A percentile compares a stretch with the other conserved stretches of the same genome.
These are phyloP conservation scores for Trifolium repens DNA, from an alignment of 306 rosid genomes.

Conservation along the genomic window DNA sequence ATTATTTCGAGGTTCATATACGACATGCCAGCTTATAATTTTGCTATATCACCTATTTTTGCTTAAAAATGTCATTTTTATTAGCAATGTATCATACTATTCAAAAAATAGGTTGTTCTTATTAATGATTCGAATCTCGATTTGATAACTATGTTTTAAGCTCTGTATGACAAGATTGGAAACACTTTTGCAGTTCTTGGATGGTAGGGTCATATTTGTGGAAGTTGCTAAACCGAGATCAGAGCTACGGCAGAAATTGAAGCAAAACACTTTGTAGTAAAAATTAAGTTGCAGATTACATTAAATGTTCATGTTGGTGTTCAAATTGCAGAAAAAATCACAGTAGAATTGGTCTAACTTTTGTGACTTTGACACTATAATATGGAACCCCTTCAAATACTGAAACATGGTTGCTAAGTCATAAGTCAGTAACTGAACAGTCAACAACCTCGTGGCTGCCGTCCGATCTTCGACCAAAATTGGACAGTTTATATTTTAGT, in stretches of 20 bases:
- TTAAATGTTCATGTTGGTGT: background rate
- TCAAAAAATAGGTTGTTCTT: background rate
- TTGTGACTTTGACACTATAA: background rate
- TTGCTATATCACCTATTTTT: no score
- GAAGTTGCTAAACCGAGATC: constrained; percentile 86
- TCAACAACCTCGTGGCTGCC: no score
- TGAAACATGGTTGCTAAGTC: background rate
- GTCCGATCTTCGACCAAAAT: no score
- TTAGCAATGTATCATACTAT: no score
- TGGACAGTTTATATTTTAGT: no score
- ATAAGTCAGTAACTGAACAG: no score
- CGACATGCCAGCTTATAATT: background rate
- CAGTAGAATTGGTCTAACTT: background rate
- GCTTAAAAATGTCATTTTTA: no score
- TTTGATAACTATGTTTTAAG: constrained; percentile 2
- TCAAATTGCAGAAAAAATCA: background rate
- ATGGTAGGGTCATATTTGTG: constrained; percentile 94
- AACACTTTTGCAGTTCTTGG: constrained; percentile 67
- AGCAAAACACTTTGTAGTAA: constrained; percentile 47
- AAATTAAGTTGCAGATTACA: constrained; percentile 30
- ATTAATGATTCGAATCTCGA: background rate
- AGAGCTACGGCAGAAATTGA: constrained; percentile 52
- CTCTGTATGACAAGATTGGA: constrained; percentile 34
- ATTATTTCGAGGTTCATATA: background rate
- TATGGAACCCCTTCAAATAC: background rate